phyloP scores from a whole-genome alignment of 2,329 filamentous ascomycete species.

The Plenodomus biglobosus region DNA sequence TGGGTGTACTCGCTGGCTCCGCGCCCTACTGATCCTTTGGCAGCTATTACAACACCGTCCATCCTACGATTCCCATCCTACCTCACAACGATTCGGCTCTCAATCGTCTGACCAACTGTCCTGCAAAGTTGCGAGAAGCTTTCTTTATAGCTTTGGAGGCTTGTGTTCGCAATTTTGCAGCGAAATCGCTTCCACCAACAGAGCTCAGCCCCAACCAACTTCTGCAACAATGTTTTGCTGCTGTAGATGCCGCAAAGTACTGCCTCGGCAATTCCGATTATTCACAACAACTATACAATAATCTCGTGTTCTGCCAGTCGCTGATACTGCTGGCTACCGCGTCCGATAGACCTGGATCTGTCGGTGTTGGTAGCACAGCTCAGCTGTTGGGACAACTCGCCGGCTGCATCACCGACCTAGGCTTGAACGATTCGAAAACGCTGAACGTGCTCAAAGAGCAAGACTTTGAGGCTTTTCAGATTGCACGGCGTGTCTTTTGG shows the following conservation, averaged over 20 bases:
- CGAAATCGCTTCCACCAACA: conserved; percentile 28
- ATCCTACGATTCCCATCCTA: conserved; percentile 39
- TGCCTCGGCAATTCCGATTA: conserved; percentile 29
- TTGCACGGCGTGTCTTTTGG: conserved; percentile 42
- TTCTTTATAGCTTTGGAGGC: conserved; percentile 42
- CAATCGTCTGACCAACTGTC: conserved; percentile 40
- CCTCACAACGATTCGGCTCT: conserved; percentile 36
- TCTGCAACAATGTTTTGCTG: conserved; percentile 31
- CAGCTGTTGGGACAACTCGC: conserved; percentile 36
- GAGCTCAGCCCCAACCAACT: conserved; percentile 33
- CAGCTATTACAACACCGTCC: conserved; percentile 43
- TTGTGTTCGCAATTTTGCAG: conserved; percentile 35
- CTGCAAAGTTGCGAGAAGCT: conserved; percentile 39
- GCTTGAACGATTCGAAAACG: conserved; percentile 35
- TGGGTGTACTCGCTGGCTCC: no score
- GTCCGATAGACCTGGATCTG: conserved; percentile 35
- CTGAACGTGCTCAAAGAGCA: conserved; percentile 32
- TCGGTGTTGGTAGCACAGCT: conserved; percentile 29
- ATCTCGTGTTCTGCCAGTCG: conserved; percentile 39
- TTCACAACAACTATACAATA: conserved; percentile 35
- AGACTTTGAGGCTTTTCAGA: conserved; percentile 32
- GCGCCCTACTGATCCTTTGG: conserved; percentile 12
- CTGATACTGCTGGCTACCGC: conserved; percentile 37
- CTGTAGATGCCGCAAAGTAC: conserved; percentile 35
- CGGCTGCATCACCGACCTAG: conserved; percentile 34